These are phyloP conservation scores for Penicillium thymicola DNA, from an alignment of 2,329 filamentous ascomycete genomes.

Conservation along the genomic window DNA sequence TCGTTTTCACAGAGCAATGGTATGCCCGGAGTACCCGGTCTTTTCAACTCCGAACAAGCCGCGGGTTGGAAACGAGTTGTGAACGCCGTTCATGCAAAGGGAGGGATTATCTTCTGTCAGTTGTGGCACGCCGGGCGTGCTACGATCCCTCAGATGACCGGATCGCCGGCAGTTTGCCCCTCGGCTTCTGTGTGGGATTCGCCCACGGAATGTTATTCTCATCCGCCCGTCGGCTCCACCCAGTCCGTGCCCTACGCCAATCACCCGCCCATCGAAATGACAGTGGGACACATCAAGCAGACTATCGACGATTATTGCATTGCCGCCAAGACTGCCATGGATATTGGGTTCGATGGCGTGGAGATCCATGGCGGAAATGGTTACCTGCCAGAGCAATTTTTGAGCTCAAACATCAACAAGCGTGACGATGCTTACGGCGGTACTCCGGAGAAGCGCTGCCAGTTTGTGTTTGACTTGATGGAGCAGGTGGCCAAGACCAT, in stretches of 20 bases:
- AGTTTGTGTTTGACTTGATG: slow-evolving; percentile 57
- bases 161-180: slow-evolving; percentile 36
- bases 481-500: slow-evolving; percentile 43
- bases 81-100: slow-evolving; percentile 51
- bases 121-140: slow-evolving; percentile 48
- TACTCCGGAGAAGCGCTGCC: slow-evolving; percentile 50
- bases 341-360: slow-evolving; percentile 54
- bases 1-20: slow-evolving; percentile 33
- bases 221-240: slow-evolving; percentile 38
- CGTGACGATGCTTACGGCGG: slow-evolving; percentile 53
- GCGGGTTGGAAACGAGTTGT: slow-evolving; percentile 52
- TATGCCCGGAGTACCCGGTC: slow-evolving; percentile 37
- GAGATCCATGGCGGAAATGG: slow-evolving; percentile 52
- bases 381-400: slow-evolving; percentile 54
- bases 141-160: slow-evolving; percentile 43
- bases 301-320: slow-evolving; percentile 46
- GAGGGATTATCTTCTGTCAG: slow-evolving; percentile 47
- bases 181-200: slow-evolving; percentile 49
- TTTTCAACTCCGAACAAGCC: slow-evolving; percentile 42
- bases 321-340: slow-evolving; percentile 51
- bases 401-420: slow-evolving; percentile 50
- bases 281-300: slow-evolving; percentile 44
- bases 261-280: slow-evolving; percentile 45
- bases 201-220: slow-evolving; percentile 42
- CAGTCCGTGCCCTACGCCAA: slow-evolving; percentile 41